phyloP scores from a whole-genome alignment of 768 basidiomycete genomes.

The Clitopilus passeckerianus region DNA sequence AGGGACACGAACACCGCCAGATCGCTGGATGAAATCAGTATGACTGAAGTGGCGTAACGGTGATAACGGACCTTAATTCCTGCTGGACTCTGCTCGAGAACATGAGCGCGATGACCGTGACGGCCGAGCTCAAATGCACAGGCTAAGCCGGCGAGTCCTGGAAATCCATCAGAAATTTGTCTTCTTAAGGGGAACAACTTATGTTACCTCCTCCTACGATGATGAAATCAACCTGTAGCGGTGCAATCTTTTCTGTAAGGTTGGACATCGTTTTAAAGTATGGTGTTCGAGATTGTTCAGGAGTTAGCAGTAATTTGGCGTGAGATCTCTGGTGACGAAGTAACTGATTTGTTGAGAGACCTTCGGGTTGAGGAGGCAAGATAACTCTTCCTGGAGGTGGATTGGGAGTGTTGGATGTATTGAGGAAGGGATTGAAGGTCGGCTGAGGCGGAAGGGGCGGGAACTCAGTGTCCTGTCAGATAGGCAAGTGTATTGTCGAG shows the following conservation, averaged over 20 bases:
- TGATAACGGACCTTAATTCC: constrained; percentile 24
- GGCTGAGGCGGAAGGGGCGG: background rate
- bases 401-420: background rate
- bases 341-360: constrained; percentile 3
- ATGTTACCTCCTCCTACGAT: constrained; percentile 40
- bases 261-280: constrained; percentile 6
- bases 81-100: constrained; percentile 35
- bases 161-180: background rate
- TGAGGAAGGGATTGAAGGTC: background rate
- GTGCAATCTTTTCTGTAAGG: constrained; percentile 15
- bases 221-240: constrained; percentile 32
- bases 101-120: constrained; percentile 44
- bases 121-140: constrained; percentile 43
- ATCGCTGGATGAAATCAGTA: constrained; percentile 15
- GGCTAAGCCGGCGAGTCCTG: constrained; percentile 44
- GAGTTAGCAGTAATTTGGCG: background rate
- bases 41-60: background rate
- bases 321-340: constrained; percentile 3
- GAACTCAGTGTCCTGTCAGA: background rate
- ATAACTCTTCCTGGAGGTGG: constrained; percentile 5
- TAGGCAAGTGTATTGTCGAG: background rate
- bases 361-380: background rate
- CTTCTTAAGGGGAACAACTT: too few species aligned
- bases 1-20: constrained; percentile 42
- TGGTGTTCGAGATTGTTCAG: background rate